These are phyloP conservation scores for Aspergillus costaricaensis DNA, from an alignment of 2,329 filamentous ascomycete genomes.

Conservation along the genomic window DNA sequence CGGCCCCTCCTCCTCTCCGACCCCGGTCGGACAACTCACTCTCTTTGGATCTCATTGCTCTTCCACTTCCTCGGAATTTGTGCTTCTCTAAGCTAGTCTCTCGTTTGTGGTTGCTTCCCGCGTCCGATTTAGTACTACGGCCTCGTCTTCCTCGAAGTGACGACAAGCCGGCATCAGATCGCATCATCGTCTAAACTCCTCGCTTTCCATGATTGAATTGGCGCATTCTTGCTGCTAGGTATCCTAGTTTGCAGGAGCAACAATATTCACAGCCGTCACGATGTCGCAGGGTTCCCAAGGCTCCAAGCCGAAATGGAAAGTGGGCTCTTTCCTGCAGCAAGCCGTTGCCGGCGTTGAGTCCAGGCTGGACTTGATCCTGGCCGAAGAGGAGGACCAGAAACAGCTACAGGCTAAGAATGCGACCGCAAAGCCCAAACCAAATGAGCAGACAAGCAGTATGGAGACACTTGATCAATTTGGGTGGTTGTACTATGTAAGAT, in stretches of 20 bases:
- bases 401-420: conserved; percentile 25
- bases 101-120: conserved; percentile 9
- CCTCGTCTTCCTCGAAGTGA: conserved; percentile 14
- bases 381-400: conserved; percentile 62
- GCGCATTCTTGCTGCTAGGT: conserved; percentile 17
- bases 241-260: neutral
- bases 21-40: neutral
- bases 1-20: neutral
- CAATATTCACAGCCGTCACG: conserved; percentile 3
- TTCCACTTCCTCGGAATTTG: conserved; percentile 3
- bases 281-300: conserved; percentile 43
- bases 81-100: conserved; percentile 4
- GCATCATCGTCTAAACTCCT: conserved; percentile 4
- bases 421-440: conserved; percentile 37
- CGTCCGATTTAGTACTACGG: neutral
- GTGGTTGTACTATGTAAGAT: conserved; percentile 4
- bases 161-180: conserved; percentile 16
- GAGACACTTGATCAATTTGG: neutral
- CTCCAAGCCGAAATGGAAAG: conserved; percentile 69
- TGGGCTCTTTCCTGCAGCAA: conserved; percentile 71
- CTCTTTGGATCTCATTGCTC: neutral
- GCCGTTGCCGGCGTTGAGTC: conserved; percentile 94
- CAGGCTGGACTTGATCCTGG: conserved; percentile 84
- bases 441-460: conserved; percentile 42
- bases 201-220: conserved; percentile 17